These are phyloP conservation scores for Litchi chinensis DNA, from an alignment of 345 rosid species.

Conservation along the genomic window DNA sequence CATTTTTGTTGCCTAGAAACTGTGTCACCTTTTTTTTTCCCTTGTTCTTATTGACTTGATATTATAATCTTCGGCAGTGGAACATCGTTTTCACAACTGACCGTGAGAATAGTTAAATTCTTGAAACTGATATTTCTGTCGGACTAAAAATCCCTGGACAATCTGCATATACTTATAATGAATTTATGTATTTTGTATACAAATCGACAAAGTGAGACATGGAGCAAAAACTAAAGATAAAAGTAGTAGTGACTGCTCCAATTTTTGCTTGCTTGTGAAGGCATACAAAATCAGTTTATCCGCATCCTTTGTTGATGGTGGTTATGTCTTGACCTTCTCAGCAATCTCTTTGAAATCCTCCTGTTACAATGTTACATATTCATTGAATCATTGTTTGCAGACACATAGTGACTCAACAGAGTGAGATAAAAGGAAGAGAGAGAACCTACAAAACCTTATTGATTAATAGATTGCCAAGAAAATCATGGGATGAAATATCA, in stretches of 20 bases:
- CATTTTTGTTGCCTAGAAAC: not conserved
- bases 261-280: conserved; percentile 40
- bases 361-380: not conserved
- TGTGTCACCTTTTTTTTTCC: not conserved
- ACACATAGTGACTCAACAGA: too few relatives aligned
- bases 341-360: too few relatives aligned
- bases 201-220: not conserved
- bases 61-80: too few relatives aligned
- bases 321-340: not conserved
- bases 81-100: too few relatives aligned
- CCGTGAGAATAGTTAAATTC: too few relatives aligned
- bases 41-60: too few relatives aligned
- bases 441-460: too few relatives aligned
- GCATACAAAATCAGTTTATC: conserved; percentile 36
- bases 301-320: conserved; percentile 24
- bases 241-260: conserved; percentile 19
- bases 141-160: not conserved
- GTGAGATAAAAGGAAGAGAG: too few relatives aligned
- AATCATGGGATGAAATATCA: too few relatives aligned
- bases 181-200: not conserved
- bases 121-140: too few relatives aligned
- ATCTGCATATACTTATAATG: conserved; percentile 13
- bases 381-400: too few relatives aligned
- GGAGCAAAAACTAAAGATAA: not conserved
- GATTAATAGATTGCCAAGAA: too few relatives aligned